Conservation (phyloP, 805 yeast species). For the Ascoidea rubescens region DNA sequence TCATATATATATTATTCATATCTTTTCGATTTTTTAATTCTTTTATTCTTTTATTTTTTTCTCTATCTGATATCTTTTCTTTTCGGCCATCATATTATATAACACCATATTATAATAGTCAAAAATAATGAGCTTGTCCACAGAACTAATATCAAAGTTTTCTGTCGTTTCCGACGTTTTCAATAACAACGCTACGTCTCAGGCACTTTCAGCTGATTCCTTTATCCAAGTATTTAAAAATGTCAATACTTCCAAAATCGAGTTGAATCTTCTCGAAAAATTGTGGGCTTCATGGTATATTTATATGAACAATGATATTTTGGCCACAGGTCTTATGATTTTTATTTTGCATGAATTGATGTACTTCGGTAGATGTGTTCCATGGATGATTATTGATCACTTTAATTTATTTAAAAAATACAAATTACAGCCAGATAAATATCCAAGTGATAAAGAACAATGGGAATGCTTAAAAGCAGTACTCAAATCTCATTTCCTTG, state of each 20-base stretch:
- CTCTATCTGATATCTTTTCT: neutral
- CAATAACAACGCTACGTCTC: neutral
- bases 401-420: slow-evolving; percentile 75
- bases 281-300: slow-evolving; percentile 85
- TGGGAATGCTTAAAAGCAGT: slow-evolving; percentile 87
- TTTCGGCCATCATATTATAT: no score
- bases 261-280: slow-evolving; percentile 43
- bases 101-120: neutral
- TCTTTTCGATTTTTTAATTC: no score
- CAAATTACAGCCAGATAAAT: slow-evolving; percentile 80
- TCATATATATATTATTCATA: no score
- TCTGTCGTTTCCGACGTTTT: neutral
- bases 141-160: neutral
- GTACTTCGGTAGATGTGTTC: slow-evolving; percentile 86
- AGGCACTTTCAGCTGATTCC: slow-evolving; percentile 14
- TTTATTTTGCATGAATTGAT: slow-evolving; percentile 73
- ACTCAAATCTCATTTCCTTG: slow-evolving; percentile 72
- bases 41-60: neutral
- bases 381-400: slow-evolving; percentile 82
- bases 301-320: slow-evolving; percentile 72
- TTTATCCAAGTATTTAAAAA: slow-evolving; percentile 21
- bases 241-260: slow-evolving; percentile 24
- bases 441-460: slow-evolving; percentile 74
- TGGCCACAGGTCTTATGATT: slow-evolving; percentile 84
- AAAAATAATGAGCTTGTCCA: neutral